Conservation (phyloP, 2,329 filamentous ascomycete genomes). For the Botrytis aclada region DNA sequence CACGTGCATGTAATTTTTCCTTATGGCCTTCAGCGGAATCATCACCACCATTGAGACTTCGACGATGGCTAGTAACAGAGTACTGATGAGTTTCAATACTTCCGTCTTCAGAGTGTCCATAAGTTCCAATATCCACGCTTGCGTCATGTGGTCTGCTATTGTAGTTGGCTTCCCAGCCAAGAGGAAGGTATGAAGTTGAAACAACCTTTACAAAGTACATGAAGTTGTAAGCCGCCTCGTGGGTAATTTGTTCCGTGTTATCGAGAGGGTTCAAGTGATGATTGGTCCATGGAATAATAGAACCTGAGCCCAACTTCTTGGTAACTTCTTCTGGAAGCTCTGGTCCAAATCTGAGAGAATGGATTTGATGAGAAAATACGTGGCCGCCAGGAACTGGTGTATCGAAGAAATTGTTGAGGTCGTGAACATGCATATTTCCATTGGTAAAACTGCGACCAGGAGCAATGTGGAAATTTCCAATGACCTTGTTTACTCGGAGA, state of each 20-base stretch:
- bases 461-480: slow-evolving; percentile 98
- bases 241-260: slow-evolving; percentile 69
- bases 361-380: slow-evolving; percentile 85
- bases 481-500: slow-evolving; percentile 94
- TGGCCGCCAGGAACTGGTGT: slow-evolving; percentile 66
- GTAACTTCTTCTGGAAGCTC: slow-evolving; percentile 73
- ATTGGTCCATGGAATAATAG: slow-evolving; percentile 69
- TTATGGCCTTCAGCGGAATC: slow-evolving; percentile 86
- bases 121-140: slow-evolving; percentile 62
- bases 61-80: slow-evolving; percentile 93
- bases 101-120: slow-evolving; percentile 65
- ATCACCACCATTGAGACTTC: slow-evolving; percentile 78
- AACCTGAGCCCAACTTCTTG: slow-evolving; percentile 54
- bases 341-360: slow-evolving; percentile 88
- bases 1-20: slow-evolving; percentile 83
- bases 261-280: slow-evolving; percentile 93
- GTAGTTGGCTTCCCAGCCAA: slow-evolving; percentile 69
- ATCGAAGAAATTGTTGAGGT: slow-evolving; percentile 92
- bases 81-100: slow-evolving; percentile 98
- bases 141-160: slow-evolving; percentile 45
- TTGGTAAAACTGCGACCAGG: slow-evolving; percentile 95
- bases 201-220: slow-evolving; percentile 99
- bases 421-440: slow-evolving; percentile 96
- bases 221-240: slow-evolving; percentile 85
- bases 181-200: slow-evolving; percentile 86